Evolutionary conservation across 2,329 filamentous ascomycete species (phyloP), one percentile per base, ranked within the genome.

Genomic region (Corniculantispora saksenae): DNA sequence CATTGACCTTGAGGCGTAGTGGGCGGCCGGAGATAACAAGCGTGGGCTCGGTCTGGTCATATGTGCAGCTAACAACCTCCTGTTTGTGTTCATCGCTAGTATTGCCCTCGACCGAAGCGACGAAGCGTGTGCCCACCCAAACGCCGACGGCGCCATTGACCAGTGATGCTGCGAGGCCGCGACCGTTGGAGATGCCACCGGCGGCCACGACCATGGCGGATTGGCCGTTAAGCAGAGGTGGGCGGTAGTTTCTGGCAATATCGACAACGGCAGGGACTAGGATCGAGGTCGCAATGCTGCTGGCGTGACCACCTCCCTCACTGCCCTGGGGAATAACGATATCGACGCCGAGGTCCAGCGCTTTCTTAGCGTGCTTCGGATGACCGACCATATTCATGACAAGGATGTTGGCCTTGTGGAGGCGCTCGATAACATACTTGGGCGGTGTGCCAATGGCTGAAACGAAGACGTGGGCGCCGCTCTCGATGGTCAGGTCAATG

Each of bases 341-440:
- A 78, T 98, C 94, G 12, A 97, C 93, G 51, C 94, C 94, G 0
- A 90, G 86, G 58, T 93, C 87, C 4, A 98, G 82, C 2, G 94
- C 94, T 80, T 97, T 97, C 75, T 90, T 86, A 1, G 94, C 94
- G 76, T 98, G 94, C 75, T 91, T 93, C 2, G 94, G 94, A 72
- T 94, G 91, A 0, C 94, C 94, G 23, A 97, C 93, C 94, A 97
- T 97, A 77, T 97, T 97, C 93, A 97, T 97, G 43, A 97, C 84
- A 66, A 96, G 75, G 48, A 98, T 91, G 0, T 91, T 91, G 0
- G 91, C 90, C 10, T 84, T 83, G 74, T 98, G 94, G 53, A 98
- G 82, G 54, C 88, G 81, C 70, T 92, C 88, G 65, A 97, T 90
- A 5, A 94, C 87, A 65, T 82, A 77, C 54, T 82, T 81, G 0